These are phyloP conservation scores for Comarum palustre DNA, from an alignment of 306 rosid species.

Conservation along the genomic window DNA sequence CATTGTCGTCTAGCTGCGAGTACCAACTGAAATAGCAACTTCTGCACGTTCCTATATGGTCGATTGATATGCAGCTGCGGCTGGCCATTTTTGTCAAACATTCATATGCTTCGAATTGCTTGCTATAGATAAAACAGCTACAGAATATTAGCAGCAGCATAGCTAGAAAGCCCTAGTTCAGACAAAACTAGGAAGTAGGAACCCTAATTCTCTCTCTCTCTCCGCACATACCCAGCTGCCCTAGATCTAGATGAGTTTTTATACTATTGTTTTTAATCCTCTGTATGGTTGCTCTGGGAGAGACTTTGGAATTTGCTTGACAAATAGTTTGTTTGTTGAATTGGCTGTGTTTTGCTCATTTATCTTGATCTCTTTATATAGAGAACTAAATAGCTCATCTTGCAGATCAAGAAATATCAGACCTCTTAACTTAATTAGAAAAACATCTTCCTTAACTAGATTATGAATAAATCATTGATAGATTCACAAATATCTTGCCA, in stretches of 20 bases:
- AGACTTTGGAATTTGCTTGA: too few relatives aligned
- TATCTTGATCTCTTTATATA: too few relatives aligned
- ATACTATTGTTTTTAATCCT: background rate
- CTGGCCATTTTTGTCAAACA: conserved; percentile 1
- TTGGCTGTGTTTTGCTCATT: too few relatives aligned
- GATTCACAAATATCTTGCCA: too few relatives aligned
- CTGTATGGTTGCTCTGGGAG: too few relatives aligned
- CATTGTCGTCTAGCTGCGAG: background rate
- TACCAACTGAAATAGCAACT: conserved; percentile 3
- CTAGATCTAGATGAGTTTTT: background rate
- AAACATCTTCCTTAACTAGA: too few relatives aligned
- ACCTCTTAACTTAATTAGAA: too few relatives aligned
- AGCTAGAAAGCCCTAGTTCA: background rate
- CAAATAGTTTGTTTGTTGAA: too few relatives aligned
- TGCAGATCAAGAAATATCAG: too few relatives aligned
- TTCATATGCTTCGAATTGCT: background rate
- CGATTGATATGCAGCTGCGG: background rate
- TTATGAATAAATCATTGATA: too few relatives aligned
- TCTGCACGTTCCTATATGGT: conserved; percentile 12
- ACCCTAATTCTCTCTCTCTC: background rate
- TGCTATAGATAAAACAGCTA: background rate
- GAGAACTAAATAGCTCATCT: too few relatives aligned
- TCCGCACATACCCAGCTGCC: background rate
- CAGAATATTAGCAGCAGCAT: too few relatives aligned
- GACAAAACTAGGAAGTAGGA: background rate